Evolutionary conservation across 1,284 basidiomycete species (phyloP).

Genomic region (Mycosarcoma mackinlayi): DNA sequence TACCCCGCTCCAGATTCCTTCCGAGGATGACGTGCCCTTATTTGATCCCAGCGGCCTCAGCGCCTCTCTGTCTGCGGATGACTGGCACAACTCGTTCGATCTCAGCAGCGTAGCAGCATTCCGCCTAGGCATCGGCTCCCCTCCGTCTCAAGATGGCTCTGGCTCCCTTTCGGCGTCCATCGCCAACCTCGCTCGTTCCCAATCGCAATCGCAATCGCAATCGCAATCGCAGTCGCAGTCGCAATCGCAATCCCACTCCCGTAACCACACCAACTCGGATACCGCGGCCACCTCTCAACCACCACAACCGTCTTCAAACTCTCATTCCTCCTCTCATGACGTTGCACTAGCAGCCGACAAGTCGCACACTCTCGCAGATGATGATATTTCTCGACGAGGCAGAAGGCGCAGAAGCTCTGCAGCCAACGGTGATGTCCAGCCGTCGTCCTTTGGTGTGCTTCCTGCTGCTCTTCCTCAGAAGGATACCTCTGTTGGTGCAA

Average conservation of each 20-base stretch:
- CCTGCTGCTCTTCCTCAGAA: slow-evolving; percentile 24
- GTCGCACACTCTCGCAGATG: not conserved
- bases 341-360: not conserved
- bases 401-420: slow-evolving; percentile 44
- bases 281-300: slow-evolving; percentile 13
- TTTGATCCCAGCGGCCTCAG: slow-evolving; percentile 53
- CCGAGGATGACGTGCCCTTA: slow-evolving; percentile 49
- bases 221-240: no score
- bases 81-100: slow-evolving; percentile 51
- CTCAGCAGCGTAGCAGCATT: slow-evolving; percentile 46
- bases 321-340: slow-evolving; percentile 16
- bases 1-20: slow-evolving; percentile 45
- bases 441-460: not conserved
- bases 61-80: slow-evolving; percentile 48
- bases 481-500: slow-evolving; percentile 39
- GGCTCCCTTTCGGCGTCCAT: slow-evolving; percentile 28
- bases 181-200: slow-evolving; percentile 30
- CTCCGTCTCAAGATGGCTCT: slow-evolving; percentile 30
- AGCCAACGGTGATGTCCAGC: slow-evolving; percentile 7
- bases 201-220: no score
- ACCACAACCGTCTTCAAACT: slow-evolving; percentile 1
- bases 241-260: slow-evolving; percentile 30
- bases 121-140: slow-evolving; percentile 45
- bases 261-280: slow-evolving; percentile 20
- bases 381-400: slow-evolving; percentile 15